Conservation (phyloP, 176 grass and related monocot species). For the Oryza rufipogon region DNA sequence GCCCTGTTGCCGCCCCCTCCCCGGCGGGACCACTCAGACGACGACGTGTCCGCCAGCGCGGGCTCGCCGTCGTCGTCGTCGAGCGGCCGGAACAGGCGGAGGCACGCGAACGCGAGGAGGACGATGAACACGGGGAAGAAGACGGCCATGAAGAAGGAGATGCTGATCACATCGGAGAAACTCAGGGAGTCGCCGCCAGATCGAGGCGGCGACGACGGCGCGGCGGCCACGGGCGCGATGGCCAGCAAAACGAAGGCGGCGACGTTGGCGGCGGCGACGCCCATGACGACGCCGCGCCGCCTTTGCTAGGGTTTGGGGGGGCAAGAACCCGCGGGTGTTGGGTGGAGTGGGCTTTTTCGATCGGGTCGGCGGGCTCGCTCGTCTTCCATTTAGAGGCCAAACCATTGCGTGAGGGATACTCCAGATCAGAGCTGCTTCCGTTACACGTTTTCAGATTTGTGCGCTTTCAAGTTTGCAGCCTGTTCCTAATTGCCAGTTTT, state of each 20-base stretch:
- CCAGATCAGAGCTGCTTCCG: not conserved
- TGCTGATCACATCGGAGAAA: slow-evolving; percentile 23
- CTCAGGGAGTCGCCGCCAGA: not conserved
- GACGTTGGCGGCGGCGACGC: too few species aligned
- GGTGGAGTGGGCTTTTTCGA: slow-evolving; percentile 10
- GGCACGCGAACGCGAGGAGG: slow-evolving; percentile 43
- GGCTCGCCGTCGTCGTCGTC: not conserved
- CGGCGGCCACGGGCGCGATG: not conserved
- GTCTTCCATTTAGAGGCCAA: not conserved
- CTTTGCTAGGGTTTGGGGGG: slow-evolving; percentile 39
- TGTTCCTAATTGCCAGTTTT: not conserved
- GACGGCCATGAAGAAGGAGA: slow-evolving; percentile 47
- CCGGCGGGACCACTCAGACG: not conserved
- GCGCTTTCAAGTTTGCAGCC: not conserved
- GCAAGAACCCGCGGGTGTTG: not conserved
- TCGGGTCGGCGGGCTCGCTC: not conserved
- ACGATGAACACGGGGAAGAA: slow-evolving; percentile 48
- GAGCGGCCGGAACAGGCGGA: slow-evolving; percentile 28
- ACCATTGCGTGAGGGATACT: not conserved
- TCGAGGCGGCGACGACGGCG: slow-evolving; percentile 2
- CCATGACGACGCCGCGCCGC: slow-evolving; percentile 13
- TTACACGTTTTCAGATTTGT: not conserved
- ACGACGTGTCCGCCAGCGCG: not conserved
- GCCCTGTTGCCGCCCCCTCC: not conserved
- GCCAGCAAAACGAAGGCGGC: not conserved